Evolutionary conservation across 768 basidiomycete species (phyloP), one percentile per base, ranked within the genome.

Genomic region (Polyporus arcularius): DNA sequence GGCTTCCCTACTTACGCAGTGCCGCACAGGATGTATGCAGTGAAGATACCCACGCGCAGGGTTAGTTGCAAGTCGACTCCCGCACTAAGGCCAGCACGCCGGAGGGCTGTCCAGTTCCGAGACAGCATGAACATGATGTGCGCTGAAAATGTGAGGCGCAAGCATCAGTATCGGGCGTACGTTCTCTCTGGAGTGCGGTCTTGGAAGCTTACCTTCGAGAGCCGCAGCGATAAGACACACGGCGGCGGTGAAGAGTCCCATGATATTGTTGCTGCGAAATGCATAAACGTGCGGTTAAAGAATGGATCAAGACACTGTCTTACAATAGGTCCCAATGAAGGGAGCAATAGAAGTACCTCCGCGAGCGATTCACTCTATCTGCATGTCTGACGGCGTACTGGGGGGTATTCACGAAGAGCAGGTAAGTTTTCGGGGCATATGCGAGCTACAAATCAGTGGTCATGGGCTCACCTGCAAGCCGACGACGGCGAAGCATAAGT

Each of bases 341-440:
- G 6, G 71, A 70, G 45, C 72, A 73, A 56, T 73, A 72, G 55
- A 73, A 73, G 53, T 63, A 70, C 4, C 65, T 47, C 11, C 61
- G 62, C 9, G 46, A 52, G 16, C 72, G 66, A 45, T 54, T 65
- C 4, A 72, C 69, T 49, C 49, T 35, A 31, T 66, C 62, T 9
- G 68, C 61, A 52, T 71, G 57, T n/a, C 65, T 49, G 18, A 69
- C 53, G 4, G 63, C 61, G 11, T 68, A 26, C 70, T 72, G 21
- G 21, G 21, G 21, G 21, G 21, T 26, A 26, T 26, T 26, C 21
- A 26, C 21, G 21, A 26, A 26, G 21, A 26, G 21, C 21, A 26
- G 21, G 21, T 26, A 26, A 26, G 21, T 26, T 26, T 26, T 26
- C 21, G 21, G 21, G 21, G 21, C 21, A 26, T 26, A 26, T 26